Evolutionary conservation across 352 stramenopile genomes (phyloP).

Genomic region (Phytophthora fragariae): DNA sequence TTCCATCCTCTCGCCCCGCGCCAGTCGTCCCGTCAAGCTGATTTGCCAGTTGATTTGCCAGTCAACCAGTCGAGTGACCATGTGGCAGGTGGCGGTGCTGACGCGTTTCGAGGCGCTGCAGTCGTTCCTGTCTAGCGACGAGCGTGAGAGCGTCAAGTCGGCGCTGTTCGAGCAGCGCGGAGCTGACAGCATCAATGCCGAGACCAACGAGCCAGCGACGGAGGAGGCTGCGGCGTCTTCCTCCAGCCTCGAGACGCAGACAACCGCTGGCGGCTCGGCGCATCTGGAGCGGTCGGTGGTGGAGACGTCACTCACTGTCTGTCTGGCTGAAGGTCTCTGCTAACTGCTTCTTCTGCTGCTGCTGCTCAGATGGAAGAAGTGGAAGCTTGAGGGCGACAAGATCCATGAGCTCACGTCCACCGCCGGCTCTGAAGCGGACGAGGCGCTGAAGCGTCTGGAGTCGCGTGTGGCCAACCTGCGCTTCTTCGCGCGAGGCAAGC

Average conservation of each 20-base stretch:
- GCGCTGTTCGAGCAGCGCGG: conserved; percentile 31
- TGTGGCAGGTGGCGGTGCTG: conserved; percentile 52
- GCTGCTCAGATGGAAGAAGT: conserved; percentile 63
- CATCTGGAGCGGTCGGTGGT: conserved; percentile 56
- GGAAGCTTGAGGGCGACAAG: conserved; percentile 64
- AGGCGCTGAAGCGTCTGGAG: conserved; percentile 33
- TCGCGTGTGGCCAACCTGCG: conserved; percentile 40
- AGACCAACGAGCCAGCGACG: conserved; percentile 1
- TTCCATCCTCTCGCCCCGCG: conserved; percentile 10
- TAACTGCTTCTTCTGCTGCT: not conserved
- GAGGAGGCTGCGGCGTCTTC: not conserved
- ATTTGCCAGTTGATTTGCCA: conserved; percentile 15
- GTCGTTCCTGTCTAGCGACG: conserved; percentile 38
- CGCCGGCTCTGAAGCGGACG: conserved; percentile 12
- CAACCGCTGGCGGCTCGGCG: conserved; percentile 19
- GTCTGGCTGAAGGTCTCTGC: not conserved
- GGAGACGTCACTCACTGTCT: no score
- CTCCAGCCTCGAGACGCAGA: conserved; percentile 5
- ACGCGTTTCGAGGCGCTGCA: conserved; percentile 51
- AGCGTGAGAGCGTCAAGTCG: conserved; percentile 36
- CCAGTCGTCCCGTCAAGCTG: not conserved
- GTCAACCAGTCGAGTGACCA: conserved; percentile 20
- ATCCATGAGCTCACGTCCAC: conserved; percentile 61
- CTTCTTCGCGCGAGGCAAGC: conserved; percentile 78
- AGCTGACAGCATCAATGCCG: conserved; percentile 11